phyloP scores from a whole-genome alignment of 768 basidiomycete genomes.

The Mycena crocata region DNA sequence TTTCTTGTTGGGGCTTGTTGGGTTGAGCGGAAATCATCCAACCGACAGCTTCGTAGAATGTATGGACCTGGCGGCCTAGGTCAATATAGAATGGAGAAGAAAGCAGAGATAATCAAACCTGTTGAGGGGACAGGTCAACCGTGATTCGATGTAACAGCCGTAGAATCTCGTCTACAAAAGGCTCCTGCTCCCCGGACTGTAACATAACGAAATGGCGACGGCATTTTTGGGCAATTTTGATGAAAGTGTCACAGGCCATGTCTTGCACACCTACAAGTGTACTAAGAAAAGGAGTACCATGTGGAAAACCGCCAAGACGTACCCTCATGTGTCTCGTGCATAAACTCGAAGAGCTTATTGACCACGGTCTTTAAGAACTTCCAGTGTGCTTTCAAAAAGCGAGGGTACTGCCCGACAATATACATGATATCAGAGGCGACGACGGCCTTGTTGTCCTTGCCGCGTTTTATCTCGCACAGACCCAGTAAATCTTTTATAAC shows the following conservation, averaged over 20 bases:
- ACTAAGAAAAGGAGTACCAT: slow-evolving; percentile 13
- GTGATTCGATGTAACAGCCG: slow-evolving; percentile 93
- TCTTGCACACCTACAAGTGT: slow-evolving; percentile 89
- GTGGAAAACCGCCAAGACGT: slow-evolving; percentile 39
- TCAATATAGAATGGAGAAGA: slow-evolving; percentile 4
- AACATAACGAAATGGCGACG: slow-evolving; percentile 98
- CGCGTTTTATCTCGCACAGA: slow-evolving; percentile 96
- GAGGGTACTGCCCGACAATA: slow-evolving; percentile 98
- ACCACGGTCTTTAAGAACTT: slow-evolving; percentile 99
- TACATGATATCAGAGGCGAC: slow-evolving; percentile 98
- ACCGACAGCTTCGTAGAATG: slow-evolving; percentile 98
- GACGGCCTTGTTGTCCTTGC: slow-evolving; percentile 99
- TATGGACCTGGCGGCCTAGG: slow-evolving; percentile 77
- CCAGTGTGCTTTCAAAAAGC: slow-evolving; percentile 99
- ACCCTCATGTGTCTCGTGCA: slow-evolving; percentile 99
- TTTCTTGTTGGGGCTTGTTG: slow-evolving; percentile 96
- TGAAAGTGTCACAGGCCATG: slow-evolving; percentile 99
- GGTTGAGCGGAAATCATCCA: slow-evolving; percentile 99
- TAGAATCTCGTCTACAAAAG: slow-evolving; percentile 97
- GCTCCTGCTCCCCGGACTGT: slow-evolving; percentile 96
- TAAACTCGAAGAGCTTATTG: slow-evolving; percentile 99
- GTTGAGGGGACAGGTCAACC: slow-evolving; percentile 92
- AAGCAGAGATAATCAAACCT: slow-evolving; percentile 54
- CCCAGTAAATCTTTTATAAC: slow-evolving; percentile 99
- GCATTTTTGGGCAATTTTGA: slow-evolving; percentile 99